phyloP scores from a whole-genome alignment of 2,329 filamentous ascomycete genomes.

The Trichoderma koningiopsis region DNA sequence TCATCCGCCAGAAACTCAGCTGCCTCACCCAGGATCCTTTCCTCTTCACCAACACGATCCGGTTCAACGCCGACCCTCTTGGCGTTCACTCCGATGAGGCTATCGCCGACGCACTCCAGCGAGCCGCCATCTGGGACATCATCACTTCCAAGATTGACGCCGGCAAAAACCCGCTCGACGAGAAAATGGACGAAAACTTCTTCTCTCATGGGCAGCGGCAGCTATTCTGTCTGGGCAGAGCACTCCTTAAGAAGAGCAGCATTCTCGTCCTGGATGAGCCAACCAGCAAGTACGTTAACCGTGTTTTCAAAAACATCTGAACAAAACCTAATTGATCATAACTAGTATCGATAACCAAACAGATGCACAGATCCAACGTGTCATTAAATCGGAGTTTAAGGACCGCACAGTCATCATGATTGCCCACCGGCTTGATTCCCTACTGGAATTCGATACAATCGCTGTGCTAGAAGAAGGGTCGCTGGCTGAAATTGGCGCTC shows the following conservation, averaged over 20 bases:
- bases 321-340: not conserved
- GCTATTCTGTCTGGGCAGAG: conserved; percentile 39
- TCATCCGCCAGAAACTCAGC: conserved; percentile 42
- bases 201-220: conserved; percentile 41
- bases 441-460: conserved; percentile 41
- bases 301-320: not conserved
- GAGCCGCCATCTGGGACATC: conserved; percentile 50
- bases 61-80: conserved; percentile 54
- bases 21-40: conserved; percentile 57
- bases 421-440: conserved; percentile 38
- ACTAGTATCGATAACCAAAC: conserved; percentile 37
- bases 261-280: conserved; percentile 43
- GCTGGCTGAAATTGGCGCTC: conserved; percentile 37
- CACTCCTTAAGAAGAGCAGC: conserved; percentile 34
- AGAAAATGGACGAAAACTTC: conserved; percentile 41
- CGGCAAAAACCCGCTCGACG: conserved; percentile 34
- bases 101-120: conserved; percentile 48
- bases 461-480: conserved; percentile 37
- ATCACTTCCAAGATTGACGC: conserved; percentile 45
- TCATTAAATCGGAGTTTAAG: conserved; percentile 37
- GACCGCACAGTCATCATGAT: conserved; percentile 40
- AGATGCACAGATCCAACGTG: conserved; percentile 35
- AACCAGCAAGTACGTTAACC: conserved; percentile 39
- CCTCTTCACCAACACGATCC: conserved; percentile 51
- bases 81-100: conserved; percentile 42